Evolutionary conservation across 306 rosid genomes (phyloP), one percentile per base, ranked within the genome.

Genomic region (Fragaria vesca): DNA sequence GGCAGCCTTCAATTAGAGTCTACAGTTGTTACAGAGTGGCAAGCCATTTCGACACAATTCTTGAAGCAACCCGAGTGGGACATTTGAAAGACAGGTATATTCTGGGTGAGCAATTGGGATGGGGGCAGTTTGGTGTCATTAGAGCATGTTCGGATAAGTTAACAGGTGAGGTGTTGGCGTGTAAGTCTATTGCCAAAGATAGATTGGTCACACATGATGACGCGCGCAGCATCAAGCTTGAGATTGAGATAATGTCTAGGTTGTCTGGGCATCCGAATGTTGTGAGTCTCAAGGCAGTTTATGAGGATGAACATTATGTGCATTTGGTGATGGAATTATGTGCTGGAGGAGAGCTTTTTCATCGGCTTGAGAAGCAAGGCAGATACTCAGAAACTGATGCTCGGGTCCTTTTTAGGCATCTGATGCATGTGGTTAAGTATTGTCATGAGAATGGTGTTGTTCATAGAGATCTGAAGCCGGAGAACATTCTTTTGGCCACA

Each of bases 241-340:
- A 91, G 87, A 92, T 90, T 69, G 93, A 90, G 83, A 90, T 92
- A 75, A 90, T 92, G 97, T 77, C 91, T 54, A 87, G 87, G 89
- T 62, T 92, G 72, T 92, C 94, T 21, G 91, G 93, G 43, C 97
- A 92, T 70, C 93, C 93, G 0, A 90, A 92, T 80, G 94, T 92
- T 34, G 97, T 90, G 8, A 88, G 88, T 86, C 91, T 92, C 81
- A 92, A 92, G 86, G 97, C 91, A 5, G 97, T 92, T 85, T 92
- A 90, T 55, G 97, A 92, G 80, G 97, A 90, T 79, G 93, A 89
- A 79, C 75, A 77, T 76, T 87, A 85, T 78, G 97, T 91, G 77
- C 97, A 91, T 82, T 81, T 91, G 82, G 85, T 89, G 86, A 89
- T 91, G 97, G 97, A 91, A 80, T 91, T 91, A 84, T 91, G 97